A percentile compares a stretch with the other conserved stretches of the same genome.
Evolutionary conservation across 495 filamentous ascomycete species (phyloP).

Genomic region (Massariosphaeria phaeospora): DNA sequence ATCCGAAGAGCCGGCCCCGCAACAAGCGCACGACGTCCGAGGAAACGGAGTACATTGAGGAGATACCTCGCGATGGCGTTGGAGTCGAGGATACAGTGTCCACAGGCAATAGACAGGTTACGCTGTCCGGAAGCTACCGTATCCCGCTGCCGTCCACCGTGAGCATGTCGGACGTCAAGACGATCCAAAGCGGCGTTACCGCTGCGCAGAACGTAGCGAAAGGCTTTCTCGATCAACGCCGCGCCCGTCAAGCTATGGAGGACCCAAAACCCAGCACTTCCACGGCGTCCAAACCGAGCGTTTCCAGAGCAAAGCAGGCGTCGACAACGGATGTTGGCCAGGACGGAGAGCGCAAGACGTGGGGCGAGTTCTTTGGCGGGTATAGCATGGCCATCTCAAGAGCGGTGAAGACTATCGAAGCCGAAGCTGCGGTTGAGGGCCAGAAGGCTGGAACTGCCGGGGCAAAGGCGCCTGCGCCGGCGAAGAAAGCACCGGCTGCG

Average conservation of each 20-base stretch:
- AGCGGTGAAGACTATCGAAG: constrained; percentile 31
- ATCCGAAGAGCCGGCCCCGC: neutral
- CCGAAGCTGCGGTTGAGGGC: constrained; percentile 22
- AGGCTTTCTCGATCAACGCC: constrained; percentile 23
- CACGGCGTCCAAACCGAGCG: neutral
- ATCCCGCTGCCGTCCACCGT: constrained; percentile 29
- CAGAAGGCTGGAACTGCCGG: constrained; percentile 6
- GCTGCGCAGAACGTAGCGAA: constrained; percentile 28
- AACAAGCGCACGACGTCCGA: neutral
- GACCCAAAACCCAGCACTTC: neutral
- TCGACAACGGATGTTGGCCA: neutral
- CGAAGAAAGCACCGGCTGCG: neutral
- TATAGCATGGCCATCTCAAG: constrained; percentile 32
- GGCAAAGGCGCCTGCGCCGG: constrained; percentile 1
- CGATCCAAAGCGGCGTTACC: constrained; percentile 20
- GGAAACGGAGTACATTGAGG: constrained; percentile 24
- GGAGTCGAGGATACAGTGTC: neutral
- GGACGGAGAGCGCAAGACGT: constrained; percentile 12
- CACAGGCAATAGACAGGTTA: constrained; percentile 17
- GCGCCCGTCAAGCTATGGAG: constrained; percentile 1
- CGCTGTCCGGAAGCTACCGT: constrained; percentile 27
- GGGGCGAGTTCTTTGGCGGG: constrained; percentile 33
- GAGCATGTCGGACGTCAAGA: constrained; percentile 28
- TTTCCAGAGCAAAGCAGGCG: neutral
- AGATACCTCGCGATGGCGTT: constrained; percentile 12